phyloP scores from a whole-genome alignment of 2,329 filamentous ascomycete species.

The Ascocoryne sarcoides region DNA sequence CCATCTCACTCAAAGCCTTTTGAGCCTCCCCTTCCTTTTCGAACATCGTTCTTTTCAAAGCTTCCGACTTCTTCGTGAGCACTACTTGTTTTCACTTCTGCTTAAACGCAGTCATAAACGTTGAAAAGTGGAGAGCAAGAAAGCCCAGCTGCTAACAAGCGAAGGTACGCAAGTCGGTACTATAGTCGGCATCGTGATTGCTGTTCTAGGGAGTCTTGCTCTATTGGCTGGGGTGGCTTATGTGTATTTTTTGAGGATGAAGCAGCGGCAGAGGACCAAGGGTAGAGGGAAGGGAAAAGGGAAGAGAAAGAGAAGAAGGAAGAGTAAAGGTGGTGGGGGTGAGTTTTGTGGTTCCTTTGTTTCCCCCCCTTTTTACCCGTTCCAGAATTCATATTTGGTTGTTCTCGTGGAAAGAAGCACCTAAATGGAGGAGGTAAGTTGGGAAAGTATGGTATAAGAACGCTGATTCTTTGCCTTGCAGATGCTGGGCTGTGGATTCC shows the following conservation, averaged over 20 bases:
- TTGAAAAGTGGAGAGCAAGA: too few relatives aligned
- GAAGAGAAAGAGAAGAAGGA: conserved; percentile 2
- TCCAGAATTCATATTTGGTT: too few relatives aligned
- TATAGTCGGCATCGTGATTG: conserved; percentile 16
- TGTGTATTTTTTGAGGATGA: conserved; percentile 13
- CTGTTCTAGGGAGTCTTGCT: conserved; percentile 6
- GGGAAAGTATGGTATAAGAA: too few relatives aligned
- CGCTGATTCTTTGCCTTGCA: too few relatives aligned
- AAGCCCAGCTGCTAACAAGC: not conserved
- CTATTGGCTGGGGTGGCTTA: conserved; percentile 13
- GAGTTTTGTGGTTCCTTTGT: not conserved
- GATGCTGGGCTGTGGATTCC: too few relatives aligned
- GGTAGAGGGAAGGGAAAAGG: conserved; percentile 3
- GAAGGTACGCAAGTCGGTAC: conserved; percentile 1
- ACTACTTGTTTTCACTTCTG: not conserved
- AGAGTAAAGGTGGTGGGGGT: not conserved
- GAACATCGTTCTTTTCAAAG: not conserved
- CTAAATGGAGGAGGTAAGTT: too few relatives aligned
- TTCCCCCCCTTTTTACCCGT: too few relatives aligned
- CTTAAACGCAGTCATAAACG: not conserved
- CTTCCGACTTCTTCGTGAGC: not conserved
- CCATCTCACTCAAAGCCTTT: not conserved
- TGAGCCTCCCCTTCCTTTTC: not conserved
- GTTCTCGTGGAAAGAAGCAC: too few relatives aligned
- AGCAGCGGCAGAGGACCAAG: conserved; percentile 4